Percentiles rank a stretch among this genome's conserved stretches.
Evolutionary conservation across 345 rosid genomes (phyloP).

Genomic region (Mercurialis annua): DNA sequence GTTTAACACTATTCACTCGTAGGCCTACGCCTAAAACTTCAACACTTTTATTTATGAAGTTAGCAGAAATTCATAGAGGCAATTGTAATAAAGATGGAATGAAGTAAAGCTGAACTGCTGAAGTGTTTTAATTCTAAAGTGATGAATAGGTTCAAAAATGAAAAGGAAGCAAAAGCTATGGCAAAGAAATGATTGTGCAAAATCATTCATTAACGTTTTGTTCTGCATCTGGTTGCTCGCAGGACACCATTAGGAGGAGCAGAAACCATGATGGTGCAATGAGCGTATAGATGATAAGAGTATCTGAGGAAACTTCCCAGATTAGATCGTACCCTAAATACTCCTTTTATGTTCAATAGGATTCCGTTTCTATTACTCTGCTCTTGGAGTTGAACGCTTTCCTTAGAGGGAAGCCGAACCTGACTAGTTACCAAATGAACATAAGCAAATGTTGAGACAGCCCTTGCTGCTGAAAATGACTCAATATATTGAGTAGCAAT

Average conservation of each 20-base stretch:
- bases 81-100: neutral
- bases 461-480: constrained; percentile 58
- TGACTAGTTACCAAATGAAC: constrained; percentile 71
- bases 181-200: neutral
- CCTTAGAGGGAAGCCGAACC: constrained; percentile 51
- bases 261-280: constrained; percentile 49
- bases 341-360: constrained; percentile 52
- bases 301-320: constrained; percentile 61
- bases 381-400: constrained; percentile 42
- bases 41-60: neutral
- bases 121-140: neutral
- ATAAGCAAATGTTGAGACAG: constrained; percentile 38
- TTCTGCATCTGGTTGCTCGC: constrained; percentile 52
- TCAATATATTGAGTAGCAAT: constrained; percentile 64
- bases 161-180: neutral
- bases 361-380: constrained; percentile 55
- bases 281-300: constrained; percentile 64
- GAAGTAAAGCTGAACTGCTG: neutral
- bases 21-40: too few relatives aligned
- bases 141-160: neutral
- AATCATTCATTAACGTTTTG: constrained; percentile 50
- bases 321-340: constrained; percentile 60
- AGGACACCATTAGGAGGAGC: constrained; percentile 74
- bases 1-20: too few relatives aligned
- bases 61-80: neutral